Conservation (phyloP, 306 rosid species). For the Rubus idaeus region DNA sequence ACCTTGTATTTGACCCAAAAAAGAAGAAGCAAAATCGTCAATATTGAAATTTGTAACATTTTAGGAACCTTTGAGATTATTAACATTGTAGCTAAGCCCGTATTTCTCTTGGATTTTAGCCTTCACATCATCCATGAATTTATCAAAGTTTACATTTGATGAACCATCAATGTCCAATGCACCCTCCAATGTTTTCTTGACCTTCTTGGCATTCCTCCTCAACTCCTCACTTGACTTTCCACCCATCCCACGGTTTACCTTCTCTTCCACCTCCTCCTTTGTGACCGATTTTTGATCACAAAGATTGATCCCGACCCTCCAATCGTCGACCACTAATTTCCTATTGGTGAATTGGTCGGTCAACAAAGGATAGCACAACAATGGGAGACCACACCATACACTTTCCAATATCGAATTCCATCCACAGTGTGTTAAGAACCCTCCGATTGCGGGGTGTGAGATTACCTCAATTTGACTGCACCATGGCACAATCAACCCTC, state of each 20-base stretch:
- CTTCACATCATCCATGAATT: conserved; percentile 15
- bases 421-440: conserved; percentile 31
- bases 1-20: neutral
- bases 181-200: conserved; percentile 1
- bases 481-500: conserved; percentile 27
- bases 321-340: conserved; percentile 32
- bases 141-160: conserved; percentile 10
- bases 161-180: conserved; percentile 15
- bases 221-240: conserved; percentile 19
- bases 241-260: conserved; percentile 19
- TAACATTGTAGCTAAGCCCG: neutral
- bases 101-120: neutral
- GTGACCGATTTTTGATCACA: conserved; percentile 7
- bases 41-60: neutral
- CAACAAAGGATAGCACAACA: conserved; percentile 25
- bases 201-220: conserved; percentile 17
- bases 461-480: conserved; percentile 29
- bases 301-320: conserved; percentile 30
- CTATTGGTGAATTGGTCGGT: conserved; percentile 28
- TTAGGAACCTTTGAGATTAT: neutral
- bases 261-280: conserved; percentile 17
- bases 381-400: conserved; percentile 21
- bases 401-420: conserved; percentile 36
- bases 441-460: conserved; percentile 25
- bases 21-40: neutral